Evolutionary conservation across 208 protist genomes (phyloP).

Genomic region (Trypanosoma platydactyli): DNA sequence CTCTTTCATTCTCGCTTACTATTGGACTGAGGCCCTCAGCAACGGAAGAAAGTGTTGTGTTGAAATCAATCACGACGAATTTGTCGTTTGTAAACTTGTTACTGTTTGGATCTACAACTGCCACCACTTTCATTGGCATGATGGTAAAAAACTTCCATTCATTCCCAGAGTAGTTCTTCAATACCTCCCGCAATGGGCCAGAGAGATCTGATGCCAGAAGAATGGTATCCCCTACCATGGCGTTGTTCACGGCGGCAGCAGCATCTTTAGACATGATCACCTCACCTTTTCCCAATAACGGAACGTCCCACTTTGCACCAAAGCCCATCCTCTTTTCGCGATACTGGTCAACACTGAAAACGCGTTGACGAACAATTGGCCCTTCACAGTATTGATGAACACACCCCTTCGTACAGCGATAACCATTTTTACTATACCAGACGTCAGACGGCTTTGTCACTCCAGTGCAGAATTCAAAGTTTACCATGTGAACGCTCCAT

Average conservation of each 20-base stretch:
- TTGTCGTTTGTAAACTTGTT: conserved; percentile 33
- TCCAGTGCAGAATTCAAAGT: conserved; percentile 12
- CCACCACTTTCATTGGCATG: conserved; percentile 28
- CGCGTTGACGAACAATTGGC: neutral
- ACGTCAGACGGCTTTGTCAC: conserved; percentile 1
- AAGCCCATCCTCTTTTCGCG: conserved; percentile 32
- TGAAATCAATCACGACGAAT: conserved; percentile 36
- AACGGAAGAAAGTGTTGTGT: conserved; percentile 21
- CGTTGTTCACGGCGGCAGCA: conserved; percentile 19
- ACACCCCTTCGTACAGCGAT: conserved; percentile 9
- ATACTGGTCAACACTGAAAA: conserved; percentile 19
- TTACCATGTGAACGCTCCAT: conserved; percentile 11
- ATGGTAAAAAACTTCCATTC: neutral
- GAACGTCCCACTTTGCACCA: conserved; percentile 4
- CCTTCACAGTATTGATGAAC: conserved; percentile 1
- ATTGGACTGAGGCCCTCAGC: conserved; percentile 31
- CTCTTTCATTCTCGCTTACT: conserved; percentile 14
- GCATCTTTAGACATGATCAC: conserved; percentile 18
- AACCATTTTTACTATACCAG: conserved; percentile 4
- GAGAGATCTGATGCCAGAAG: conserved; percentile 24
- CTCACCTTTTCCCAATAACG: conserved; percentile 19
- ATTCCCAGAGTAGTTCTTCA: conserved; percentile 2
- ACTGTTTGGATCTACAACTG: conserved; percentile 25
- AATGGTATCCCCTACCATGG: conserved; percentile 34
- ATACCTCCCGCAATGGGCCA: conserved; percentile 19